Evolutionary conservation across 345 rosid species (phyloP), one percentile per base, ranked within the genome.

Genomic region (Limnanthes douglasii): DNA sequence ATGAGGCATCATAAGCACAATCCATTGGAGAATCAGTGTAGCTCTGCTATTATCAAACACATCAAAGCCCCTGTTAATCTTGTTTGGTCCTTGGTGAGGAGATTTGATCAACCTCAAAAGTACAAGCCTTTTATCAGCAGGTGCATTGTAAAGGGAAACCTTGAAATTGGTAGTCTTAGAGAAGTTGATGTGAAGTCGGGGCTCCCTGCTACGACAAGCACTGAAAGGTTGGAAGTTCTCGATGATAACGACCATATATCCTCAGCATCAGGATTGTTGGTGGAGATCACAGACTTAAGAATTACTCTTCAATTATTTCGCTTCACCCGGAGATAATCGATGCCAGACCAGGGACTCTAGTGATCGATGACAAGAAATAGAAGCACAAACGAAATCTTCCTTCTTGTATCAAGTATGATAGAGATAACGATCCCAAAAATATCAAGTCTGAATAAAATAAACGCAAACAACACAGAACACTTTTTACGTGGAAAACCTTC

Each of bases 1-100:
- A 38, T 45, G 17, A 22, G 41, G 31, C 51, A 37, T 56, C 56
- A 56, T 29, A 32, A 31, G 6, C 56, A 49, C 18, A 45, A 25
- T 16, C 49, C 50, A 25, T 30, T 5, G 23, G 56, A 56, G 15
- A 43, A 49, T 1, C 61, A 56, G 61, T 56, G 61, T 23, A 37
- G 50, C 42, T 56, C 62, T 48, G 45, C 42, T 41, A 76, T 83
- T 45, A 57, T 67, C 31, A 88, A 79, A 59, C 80, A 70, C 70
- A 74, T 83, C 66, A 70, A 65, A 64, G 92, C 95, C 44, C 95
- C 94, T 39, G 75, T 88, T 62, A 90, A 64, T 61, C 95, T 76
- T 18, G 94, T 81, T 1, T 81, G 88, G 94, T 82, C 88, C 11
- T 46, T 77, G 29, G 88, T 77, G 39, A 73, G 94, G 62, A 69